Conservation (phyloP, 2,329 filamentous ascomycete genomes). For the Sporothrix variecibatus region DNA sequence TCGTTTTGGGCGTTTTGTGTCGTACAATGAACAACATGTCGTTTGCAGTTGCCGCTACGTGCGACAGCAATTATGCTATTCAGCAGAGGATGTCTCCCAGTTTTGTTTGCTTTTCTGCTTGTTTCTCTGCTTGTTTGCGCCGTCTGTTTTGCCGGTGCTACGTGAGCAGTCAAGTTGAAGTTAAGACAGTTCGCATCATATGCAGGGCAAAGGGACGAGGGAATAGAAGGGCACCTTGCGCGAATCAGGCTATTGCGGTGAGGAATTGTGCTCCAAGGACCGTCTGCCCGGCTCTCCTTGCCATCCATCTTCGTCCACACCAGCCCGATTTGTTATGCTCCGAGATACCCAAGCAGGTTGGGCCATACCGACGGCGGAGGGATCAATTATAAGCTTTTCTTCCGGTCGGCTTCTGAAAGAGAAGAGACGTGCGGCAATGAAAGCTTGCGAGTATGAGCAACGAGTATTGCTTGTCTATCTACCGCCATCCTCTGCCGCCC, state of each 20-base stretch:
- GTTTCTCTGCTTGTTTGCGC: not conserved
- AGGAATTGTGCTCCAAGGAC: not conserved
- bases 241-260: not conserved
- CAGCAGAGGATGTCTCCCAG: not conserved
- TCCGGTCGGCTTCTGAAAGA: not conserved
- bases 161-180: not conserved
- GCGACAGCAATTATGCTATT: not conserved
- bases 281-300: not conserved
- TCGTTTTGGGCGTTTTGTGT: not conserved
- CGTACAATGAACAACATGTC: not conserved
- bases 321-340: not conserved
- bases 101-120: not conserved
- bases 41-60: conserved; percentile 14
- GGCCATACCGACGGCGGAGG: not conserved
- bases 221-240: not conserved
- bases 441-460: not conserved
- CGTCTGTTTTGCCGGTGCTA: not conserved
- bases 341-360: too few relatives aligned
- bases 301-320: not conserved
- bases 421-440: not conserved
- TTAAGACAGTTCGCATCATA: not conserved
- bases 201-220: not conserved
- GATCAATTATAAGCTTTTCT: not conserved
- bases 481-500: too few relatives aligned
- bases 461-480: not conserved